These are phyloP conservation scores for Grifola frondosa DNA, from an alignment of 1,284 basidiomycete genomes.

Conservation along the genomic window DNA sequence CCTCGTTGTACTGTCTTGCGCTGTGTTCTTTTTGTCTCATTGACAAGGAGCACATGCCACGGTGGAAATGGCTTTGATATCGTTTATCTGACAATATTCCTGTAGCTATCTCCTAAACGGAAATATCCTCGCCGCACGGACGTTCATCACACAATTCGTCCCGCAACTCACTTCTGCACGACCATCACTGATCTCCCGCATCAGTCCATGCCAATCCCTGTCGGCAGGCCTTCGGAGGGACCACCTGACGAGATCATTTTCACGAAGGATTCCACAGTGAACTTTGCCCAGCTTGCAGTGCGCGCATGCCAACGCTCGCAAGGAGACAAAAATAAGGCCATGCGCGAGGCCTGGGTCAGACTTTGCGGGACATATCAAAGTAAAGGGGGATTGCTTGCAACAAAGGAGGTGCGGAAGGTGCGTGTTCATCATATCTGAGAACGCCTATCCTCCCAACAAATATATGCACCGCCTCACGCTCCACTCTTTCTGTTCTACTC, in stretches of 20 bases:
- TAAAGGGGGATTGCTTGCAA: slow-evolving; percentile 57
- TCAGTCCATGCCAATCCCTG: slow-evolving; percentile 43
- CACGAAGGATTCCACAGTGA: slow-evolving; percentile 73
- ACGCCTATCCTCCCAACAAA: not conserved
- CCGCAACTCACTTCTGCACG: slow-evolving; percentile 51
- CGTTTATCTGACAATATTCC: slow-evolving; percentile 6
- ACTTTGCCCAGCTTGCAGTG: slow-evolving; percentile 87
- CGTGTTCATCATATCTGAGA: slow-evolving; percentile 23
- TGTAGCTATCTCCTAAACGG: slow-evolving; percentile 81
- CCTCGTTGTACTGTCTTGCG: slow-evolving; percentile 1
- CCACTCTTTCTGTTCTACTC: not conserved
- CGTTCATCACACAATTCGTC: slow-evolving; percentile 79
- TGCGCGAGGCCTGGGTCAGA: slow-evolving; percentile 80
- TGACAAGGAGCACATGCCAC: no score
- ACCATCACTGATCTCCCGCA: slow-evolving; percentile 40
- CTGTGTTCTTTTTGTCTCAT: slow-evolving; percentile 3
- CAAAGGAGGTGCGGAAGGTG: slow-evolving; percentile 75
- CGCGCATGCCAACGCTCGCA: slow-evolving; percentile 82
- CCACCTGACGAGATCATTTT: slow-evolving; percentile 65
- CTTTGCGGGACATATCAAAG: slow-evolving; percentile 82
- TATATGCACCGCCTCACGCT: not conserved
- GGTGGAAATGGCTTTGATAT: no score
- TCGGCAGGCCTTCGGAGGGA: slow-evolving; percentile 33
- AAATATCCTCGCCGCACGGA: slow-evolving; percentile 81
- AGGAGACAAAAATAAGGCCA: slow-evolving; percentile 67